A percentile compares a stretch with the other conserved stretches of the same genome.
Evolutionary conservation across 2,329 filamentous ascomycete genomes (phyloP).

Genomic region (Talaromyces sp.): DNA sequence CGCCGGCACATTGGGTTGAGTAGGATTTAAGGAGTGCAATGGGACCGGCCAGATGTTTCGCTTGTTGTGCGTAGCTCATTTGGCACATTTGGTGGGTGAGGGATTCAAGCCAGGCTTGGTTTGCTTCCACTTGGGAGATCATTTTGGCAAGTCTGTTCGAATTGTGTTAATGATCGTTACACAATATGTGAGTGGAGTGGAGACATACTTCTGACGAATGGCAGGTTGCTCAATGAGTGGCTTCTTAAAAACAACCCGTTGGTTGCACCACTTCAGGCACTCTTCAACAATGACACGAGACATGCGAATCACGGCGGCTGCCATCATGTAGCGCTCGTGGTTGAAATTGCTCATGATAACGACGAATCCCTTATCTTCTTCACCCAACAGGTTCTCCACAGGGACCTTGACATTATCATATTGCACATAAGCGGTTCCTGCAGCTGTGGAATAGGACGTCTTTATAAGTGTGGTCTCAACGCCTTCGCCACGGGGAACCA

Average conservation of each 20-base stretch:
- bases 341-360: slow-evolving; percentile 88
- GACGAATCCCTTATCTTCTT: slow-evolving; percentile 81
- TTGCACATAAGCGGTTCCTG: slow-evolving; percentile 75
- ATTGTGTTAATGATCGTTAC: neutral
- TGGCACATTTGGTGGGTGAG: slow-evolving; percentile 86
- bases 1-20: slow-evolving; percentile 71
- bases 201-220: slow-evolving; percentile 69
- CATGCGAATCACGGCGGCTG: slow-evolving; percentile 62
- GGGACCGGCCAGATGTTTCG: slow-evolving; percentile 71
- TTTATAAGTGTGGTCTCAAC: slow-evolving; percentile 63
- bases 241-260: slow-evolving; percentile 80
- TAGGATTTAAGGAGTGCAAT: slow-evolving; percentile 81
- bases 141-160: slow-evolving; percentile 68
- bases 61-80: slow-evolving; percentile 75
- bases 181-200: neutral
- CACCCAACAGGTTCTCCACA: slow-evolving; percentile 70
- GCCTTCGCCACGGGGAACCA: slow-evolving; percentile 70
- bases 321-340: slow-evolving; percentile 79
- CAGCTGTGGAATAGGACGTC: slow-evolving; percentile 69
- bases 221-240: slow-evolving; percentile 78
- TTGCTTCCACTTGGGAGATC: slow-evolving; percentile 77
- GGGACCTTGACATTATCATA: slow-evolving; percentile 87
- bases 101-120: slow-evolving; percentile 79
- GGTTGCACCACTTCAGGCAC: slow-evolving; percentile 83
- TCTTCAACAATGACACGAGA: slow-evolving; percentile 72